These are phyloP conservation scores for Trichomonas gallinae DNA, from an alignment of 208 protist species.

Conservation along the genomic window DNA sequence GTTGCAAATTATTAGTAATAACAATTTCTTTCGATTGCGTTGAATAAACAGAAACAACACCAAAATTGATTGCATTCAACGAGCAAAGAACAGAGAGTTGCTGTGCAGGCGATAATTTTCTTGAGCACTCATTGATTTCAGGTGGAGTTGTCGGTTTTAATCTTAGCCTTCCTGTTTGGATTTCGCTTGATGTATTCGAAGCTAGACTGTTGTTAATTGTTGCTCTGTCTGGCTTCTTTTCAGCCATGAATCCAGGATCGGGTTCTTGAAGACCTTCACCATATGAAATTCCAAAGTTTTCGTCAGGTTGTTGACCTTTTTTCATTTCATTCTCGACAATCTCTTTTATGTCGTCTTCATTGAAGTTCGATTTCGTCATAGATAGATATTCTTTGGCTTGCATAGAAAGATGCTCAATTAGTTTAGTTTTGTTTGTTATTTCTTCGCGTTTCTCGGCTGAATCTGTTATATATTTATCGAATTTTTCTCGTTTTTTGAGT, in stretches of 20 bases:
- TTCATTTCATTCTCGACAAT: not conserved
- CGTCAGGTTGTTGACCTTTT: not conserved
- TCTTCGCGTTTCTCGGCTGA: not conserved
- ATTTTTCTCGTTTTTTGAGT: not conserved
- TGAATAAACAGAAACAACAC: not conserved
- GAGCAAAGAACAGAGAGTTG: not conserved
- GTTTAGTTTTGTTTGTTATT: not conserved
- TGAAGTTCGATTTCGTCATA: not conserved
- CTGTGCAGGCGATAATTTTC: not conserved
- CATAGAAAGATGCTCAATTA: not conserved
- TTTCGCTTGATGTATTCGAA: not conserved
- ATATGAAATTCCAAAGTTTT: not conserved
- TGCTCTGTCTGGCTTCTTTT: not conserved
- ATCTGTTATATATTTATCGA: constrained; percentile 18
- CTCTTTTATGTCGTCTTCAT: not conserved
- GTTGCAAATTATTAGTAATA: not conserved
- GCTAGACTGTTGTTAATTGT: not conserved
- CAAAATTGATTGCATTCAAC: not conserved
- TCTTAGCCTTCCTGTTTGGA: not conserved
- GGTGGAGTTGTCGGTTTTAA: not conserved
- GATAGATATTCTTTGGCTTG: not conserved
- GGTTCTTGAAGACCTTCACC: not conserved
- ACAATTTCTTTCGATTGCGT: not conserved
- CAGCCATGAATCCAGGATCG: not conserved
- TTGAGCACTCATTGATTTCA: constrained; percentile 8